phyloP scores from a whole-genome alignment of 2,329 filamentous ascomycete genomes.

The Ophiocordyceps camponoti-leonardi region DNA sequence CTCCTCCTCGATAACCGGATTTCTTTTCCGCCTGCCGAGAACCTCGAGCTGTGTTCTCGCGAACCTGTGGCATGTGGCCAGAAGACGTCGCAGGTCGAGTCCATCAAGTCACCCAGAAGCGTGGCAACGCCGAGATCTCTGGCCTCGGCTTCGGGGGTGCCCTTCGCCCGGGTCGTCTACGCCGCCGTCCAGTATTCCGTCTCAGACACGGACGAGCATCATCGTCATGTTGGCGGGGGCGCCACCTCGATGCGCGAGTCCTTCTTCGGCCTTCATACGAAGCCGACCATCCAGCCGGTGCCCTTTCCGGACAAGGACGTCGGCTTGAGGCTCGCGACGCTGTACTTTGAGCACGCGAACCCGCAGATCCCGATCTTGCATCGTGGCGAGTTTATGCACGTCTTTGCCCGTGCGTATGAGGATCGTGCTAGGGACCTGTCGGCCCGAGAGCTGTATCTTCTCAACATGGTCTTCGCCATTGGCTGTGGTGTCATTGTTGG shows the following conservation, averaged over 20 bases:
- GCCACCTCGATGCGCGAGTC: conserved; percentile 84
- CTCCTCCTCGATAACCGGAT: conserved; percentile 54
- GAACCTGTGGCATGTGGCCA: conserved; percentile 1
- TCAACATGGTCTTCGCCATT: conserved; percentile 96
- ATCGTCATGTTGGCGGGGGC: conserved; percentile 12
- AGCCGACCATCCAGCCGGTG: conserved; percentile 71
- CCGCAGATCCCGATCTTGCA: conserved; percentile 91
- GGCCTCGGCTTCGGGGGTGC: conserved; percentile 57
- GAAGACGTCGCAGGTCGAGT: no score
- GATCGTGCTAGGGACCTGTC: conserved; percentile 49
- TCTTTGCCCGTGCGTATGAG: conserved; percentile 69
- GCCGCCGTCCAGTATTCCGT: no score
- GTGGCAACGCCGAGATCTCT: no score
- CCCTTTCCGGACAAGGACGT: conserved; percentile 66
- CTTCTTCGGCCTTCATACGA: conserved; percentile 91
- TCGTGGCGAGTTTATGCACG: conserved; percentile 71
- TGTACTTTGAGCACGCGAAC: conserved; percentile 94
- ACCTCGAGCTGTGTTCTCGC: conserved; percentile 49
- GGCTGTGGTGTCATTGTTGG: conserved; percentile 83
- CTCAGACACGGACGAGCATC: background rate
- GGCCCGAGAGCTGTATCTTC: conserved; percentile 72
- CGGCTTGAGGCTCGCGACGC: conserved; percentile 52
- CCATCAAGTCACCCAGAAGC: no score
- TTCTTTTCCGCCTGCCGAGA: conserved; percentile 50
- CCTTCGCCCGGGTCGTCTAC: conserved; percentile 23